These are phyloP conservation scores for Oryza meridionalis DNA, from an alignment of 176 grass and related monocot genomes.

Conservation along the genomic window DNA sequence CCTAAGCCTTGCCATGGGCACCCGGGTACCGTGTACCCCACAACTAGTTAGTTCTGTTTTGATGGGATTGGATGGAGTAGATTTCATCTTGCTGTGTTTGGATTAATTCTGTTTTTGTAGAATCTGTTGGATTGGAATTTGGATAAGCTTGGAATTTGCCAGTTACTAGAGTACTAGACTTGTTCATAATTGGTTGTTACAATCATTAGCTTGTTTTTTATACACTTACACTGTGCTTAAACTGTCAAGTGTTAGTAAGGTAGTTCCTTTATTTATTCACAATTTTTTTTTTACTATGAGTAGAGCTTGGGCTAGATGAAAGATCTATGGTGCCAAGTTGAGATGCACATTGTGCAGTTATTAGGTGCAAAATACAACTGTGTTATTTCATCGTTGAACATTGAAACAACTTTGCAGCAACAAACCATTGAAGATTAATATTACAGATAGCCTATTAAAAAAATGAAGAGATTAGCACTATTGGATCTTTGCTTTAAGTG, in stretches of 20 bases:
- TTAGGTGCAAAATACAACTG: background rate
- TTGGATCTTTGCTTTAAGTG: background rate
- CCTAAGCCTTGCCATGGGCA: too few species aligned
- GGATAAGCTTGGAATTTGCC: background rate
- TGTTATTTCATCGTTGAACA: background rate
- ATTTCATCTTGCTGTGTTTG: background rate
- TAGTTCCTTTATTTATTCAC: too few species aligned
- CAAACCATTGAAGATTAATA: background rate
- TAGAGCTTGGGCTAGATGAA: background rate
- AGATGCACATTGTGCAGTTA: background rate
- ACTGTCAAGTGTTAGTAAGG: background rate
- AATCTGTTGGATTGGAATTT: background rate
- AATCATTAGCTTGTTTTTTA: background rate
- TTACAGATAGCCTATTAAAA: background rate
- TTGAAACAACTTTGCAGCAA: background rate
- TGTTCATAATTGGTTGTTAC: background rate
- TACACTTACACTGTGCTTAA: background rate
- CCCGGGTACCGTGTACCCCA: too few species aligned
- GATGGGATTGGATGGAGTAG: background rate
- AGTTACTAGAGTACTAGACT: background rate
- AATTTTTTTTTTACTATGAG: too few species aligned
- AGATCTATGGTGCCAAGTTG: background rate
- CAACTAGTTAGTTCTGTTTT: background rate
- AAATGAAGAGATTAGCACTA: background rate
- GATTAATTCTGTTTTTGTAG: background rate